Evolutionary conservation across 352 stramenopile genomes (phyloP), one percentile per base, ranked within the genome.

Genomic region (Phytophthora citrophthora): DNA sequence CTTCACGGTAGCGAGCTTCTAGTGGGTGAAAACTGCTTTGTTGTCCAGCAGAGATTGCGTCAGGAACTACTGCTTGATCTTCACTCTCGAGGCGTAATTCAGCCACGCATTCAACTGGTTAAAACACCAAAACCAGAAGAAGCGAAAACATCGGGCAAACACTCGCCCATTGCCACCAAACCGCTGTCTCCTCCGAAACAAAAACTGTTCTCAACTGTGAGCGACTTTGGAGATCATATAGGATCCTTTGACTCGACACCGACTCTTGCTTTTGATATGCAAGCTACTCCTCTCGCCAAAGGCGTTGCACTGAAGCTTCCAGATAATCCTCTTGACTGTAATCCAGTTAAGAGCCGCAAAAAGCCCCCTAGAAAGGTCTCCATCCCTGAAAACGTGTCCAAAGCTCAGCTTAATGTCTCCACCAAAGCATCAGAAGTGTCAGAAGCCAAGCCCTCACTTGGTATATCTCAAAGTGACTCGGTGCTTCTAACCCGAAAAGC

Each of bases 21-120:
- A 4, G 65, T 89, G 2, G 72, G 78, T 1, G 60, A 88, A 51
- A 89, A 89, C 47, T 89, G 77, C 40, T 75, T 72, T 23, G 47
- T 89, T 40, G 63, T 88, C 2, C 57, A 64, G 11, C 69, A 76
- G 39, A 88, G 80, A 16, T 31, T 60, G 5, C 74, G 81, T 2
- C 43, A 51, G n/a, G 81, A 86, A 38, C 51, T 89, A 2, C 52
- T 75, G 1, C 58, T 72, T 0, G 76, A 88, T 27, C 46, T 88
- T 5, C 61, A 75, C 5, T 70, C 64, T 11, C 55, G 74, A 40
- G 74, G 55, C 26, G 70, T 45, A 4, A 48, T 85, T 23, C 64
- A 83, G 15, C 81, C 81, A 4, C 72, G 76, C 7, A 70, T 89
- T 4, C 56, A 74, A 7, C n/a, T 89, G 20, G 10, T 59, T 44